A percentile compares a stretch with the other conserved stretches of the same genome.
phyloP scores from a whole-genome alignment of 257 asterid genomes.

The Plectranthus barbatus region DNA sequence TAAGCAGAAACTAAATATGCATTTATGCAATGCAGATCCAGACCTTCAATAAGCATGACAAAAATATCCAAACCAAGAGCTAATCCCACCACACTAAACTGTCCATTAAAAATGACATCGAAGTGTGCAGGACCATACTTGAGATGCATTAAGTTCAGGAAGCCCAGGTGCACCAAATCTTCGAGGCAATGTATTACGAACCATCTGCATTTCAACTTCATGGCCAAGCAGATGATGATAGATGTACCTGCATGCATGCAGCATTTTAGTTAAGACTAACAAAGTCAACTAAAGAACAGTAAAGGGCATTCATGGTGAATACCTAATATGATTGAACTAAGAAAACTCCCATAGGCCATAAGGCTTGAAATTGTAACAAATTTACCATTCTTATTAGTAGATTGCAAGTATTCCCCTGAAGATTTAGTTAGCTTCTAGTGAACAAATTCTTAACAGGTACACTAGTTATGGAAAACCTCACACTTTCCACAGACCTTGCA shows the following conservation, averaged over 20 bases:
- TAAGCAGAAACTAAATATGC: background rate
- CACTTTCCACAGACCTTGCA: background rate
- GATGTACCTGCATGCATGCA: constrained; percentile 55
- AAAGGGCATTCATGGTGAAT: background rate
- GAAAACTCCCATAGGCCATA: background rate
- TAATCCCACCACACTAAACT: background rate
- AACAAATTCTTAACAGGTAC: background rate
- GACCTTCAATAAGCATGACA: background rate
- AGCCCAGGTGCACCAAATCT: constrained; percentile 98
- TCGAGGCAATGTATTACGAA: constrained; percentile 90
- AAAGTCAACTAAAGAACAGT: background rate
- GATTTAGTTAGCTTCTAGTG: too few species aligned
- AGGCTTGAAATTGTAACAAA: background rate
- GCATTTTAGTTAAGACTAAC: too few species aligned
- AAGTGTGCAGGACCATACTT: constrained; percentile 37
- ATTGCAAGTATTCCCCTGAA: background rate
- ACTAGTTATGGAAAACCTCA: background rate
- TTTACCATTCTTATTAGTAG: background rate
- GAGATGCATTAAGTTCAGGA: constrained; percentile 98
- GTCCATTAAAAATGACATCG: background rate
- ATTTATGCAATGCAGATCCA: background rate
- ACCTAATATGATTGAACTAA: background rate
- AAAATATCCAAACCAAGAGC: background rate
- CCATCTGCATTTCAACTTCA: constrained; percentile 99
- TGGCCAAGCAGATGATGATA: constrained; percentile 98